Evolutionary conservation across 345 rosid species (phyloP).

Genomic region (Orychophragmus violaceus): DNA sequence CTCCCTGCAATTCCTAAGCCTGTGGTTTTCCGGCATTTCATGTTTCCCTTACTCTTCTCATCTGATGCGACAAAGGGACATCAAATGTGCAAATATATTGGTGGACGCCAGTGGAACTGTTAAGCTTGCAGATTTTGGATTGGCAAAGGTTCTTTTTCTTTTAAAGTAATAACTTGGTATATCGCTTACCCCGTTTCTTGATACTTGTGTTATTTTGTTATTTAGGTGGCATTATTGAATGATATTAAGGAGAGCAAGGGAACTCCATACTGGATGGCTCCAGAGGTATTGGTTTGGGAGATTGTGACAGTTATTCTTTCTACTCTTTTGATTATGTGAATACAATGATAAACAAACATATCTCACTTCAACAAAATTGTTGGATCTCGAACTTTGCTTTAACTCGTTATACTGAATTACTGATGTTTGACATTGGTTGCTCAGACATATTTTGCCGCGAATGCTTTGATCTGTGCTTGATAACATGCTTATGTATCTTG

Average conservation of each 20-base stretch:
- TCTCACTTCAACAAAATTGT: neutral
- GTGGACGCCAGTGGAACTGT: slow-evolving; percentile 72
- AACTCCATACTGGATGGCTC: slow-evolving; percentile 96
- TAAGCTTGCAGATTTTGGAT: slow-evolving; percentile 92
- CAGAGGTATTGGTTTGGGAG: slow-evolving; percentile 51
- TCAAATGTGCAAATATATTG: no score
- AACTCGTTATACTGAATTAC: no score
- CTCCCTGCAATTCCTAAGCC: neutral
- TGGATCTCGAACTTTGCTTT: no score
- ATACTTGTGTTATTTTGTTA: slow-evolving; percentile 3
- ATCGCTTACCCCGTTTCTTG: neutral
- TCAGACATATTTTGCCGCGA: no score
- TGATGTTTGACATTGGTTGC: neutral
- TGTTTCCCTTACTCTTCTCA: slow-evolving; percentile 1
- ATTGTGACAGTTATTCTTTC: neutral
- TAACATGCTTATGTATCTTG: no score
- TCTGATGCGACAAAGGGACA: slow-evolving; percentile 47
- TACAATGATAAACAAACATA: neutral
- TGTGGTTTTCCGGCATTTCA: neutral
- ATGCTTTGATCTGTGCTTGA: no score
- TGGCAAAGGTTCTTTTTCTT: slow-evolving; percentile 64
- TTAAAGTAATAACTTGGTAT: neutral
- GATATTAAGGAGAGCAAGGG: slow-evolving; percentile 81
- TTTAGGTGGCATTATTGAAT: slow-evolving; percentile 67
- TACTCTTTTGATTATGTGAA: neutral